phyloP scores from a whole-genome alignment of 305 asterid species.

The Coffea humblotiana region DNA sequence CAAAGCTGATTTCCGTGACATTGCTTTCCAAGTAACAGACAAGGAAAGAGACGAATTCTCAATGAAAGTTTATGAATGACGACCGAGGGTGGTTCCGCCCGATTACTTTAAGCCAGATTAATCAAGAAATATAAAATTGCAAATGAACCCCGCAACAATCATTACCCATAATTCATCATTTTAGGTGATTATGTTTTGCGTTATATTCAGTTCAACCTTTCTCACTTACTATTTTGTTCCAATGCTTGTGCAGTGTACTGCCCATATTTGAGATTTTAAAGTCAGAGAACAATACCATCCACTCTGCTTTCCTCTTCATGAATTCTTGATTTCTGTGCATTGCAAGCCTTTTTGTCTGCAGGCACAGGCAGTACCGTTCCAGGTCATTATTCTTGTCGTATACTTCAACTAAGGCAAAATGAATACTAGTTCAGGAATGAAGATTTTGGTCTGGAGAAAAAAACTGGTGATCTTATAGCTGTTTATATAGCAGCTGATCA shows the following conservation, averaged over 20 bases:
- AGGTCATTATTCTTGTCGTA: constrained; percentile 1
- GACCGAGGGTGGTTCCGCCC: constrained; percentile 60
- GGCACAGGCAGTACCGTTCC: constrained; percentile 6
- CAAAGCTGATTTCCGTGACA: constrained; percentile 39
- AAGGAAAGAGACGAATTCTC: constrained; percentile 51
- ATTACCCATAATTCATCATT: constrained; percentile 18
- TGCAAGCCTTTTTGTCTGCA: constrained; percentile 38
- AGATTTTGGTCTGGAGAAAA: neutral
- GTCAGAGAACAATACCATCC: constrained; percentile 39
- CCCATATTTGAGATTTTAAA: constrained; percentile 15
- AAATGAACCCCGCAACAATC: constrained; percentile 32
- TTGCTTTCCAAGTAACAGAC: constrained; percentile 49
- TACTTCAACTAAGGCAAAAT: constrained; percentile 1
- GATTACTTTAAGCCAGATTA: constrained; percentile 26
- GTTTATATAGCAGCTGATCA: neutral
- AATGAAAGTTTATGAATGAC: constrained; percentile 29
- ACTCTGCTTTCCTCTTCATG: constrained; percentile 23
- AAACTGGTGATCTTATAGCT: neutral
- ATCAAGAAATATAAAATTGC: constrained; percentile 19
- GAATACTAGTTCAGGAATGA: neutral
- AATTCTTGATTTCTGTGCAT: neutral
- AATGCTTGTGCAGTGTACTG: constrained; percentile 33
- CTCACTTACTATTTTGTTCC: constrained; percentile 21
- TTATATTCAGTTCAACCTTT: constrained; percentile 3
- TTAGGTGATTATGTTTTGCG: neutral